Evolutionary conservation across 371 early-diverging fungal species (phyloP).

Genomic region (Blakeslea trispora): DNA sequence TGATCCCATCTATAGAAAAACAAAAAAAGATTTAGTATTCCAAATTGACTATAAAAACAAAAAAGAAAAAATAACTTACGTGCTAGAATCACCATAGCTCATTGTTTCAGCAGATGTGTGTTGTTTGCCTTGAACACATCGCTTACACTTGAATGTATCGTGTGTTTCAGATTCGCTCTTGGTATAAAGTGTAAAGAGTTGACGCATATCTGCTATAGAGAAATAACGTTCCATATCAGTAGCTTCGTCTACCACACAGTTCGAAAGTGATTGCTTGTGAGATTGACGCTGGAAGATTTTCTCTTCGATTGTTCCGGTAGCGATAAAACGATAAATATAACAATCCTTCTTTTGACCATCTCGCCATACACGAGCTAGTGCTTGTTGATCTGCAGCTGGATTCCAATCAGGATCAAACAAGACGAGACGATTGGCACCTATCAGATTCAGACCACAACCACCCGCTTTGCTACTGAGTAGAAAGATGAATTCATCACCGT

Average conservation of each 20-base stretch:
- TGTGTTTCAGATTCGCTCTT: constrained; percentile 91
- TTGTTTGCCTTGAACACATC: constrained; percentile 84
- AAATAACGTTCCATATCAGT: constrained; percentile 92
- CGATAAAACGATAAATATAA: constrained; percentile 94
- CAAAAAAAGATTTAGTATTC: too few species aligned
- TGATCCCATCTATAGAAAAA: constrained; percentile 85
- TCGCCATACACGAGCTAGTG: constrained; percentile 95
- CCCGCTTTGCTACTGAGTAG: constrained; percentile 96
- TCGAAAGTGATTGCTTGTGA: constrained; percentile 85
- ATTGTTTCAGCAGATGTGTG: constrained; percentile 69
- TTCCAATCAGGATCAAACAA: constrained; percentile 94
- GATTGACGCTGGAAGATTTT: constrained; percentile 97
- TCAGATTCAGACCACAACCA: constrained; percentile 97
- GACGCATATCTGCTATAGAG: constrained; percentile 84
- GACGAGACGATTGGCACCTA: constrained; percentile 95
- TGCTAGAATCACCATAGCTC: constrained; percentile 74
- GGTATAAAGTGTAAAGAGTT: constrained; percentile 82
- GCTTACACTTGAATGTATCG: constrained; percentile 92
- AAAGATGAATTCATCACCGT: constrained; percentile 86
- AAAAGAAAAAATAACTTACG: constrained; percentile 32
- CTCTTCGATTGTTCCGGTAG: constrained; percentile 96
- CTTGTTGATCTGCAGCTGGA: constrained; percentile 82
- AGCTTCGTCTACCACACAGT: constrained; percentile 94
- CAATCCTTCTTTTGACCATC: constrained; percentile 96
- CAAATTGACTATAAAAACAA: too few species aligned